Percentiles rank a stretch among this genome's conserved stretches.
These are phyloP conservation scores for Solanum bukasovii DNA, from an alignment of 257 asterid species.

Conservation along the genomic window DNA sequence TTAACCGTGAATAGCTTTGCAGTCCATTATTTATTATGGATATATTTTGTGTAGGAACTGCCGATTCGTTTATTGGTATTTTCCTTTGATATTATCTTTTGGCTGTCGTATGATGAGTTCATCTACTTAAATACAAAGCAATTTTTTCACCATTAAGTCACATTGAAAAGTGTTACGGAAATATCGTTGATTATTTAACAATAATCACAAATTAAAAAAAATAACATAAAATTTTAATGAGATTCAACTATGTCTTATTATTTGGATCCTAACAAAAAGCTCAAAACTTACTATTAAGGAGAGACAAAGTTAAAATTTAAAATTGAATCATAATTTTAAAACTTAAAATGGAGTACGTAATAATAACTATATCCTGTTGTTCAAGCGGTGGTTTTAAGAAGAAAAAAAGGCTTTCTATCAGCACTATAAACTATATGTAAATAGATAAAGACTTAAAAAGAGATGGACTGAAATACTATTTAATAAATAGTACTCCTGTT, in stretches of 20 bases:
- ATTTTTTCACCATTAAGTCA: background rate
- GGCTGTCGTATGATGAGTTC: background rate
- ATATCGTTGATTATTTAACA: background rate
- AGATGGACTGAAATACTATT: too few species aligned
- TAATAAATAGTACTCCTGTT: too few species aligned
- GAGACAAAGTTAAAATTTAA: background rate
- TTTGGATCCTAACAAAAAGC: background rate
- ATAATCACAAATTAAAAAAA: too few species aligned
- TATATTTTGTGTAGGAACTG: background rate
- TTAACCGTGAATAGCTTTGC: background rate
- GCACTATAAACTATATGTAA: too few species aligned
- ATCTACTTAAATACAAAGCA: background rate
- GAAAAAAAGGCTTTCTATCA: background rate
- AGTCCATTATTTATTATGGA: background rate
- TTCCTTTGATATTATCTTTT: background rate
- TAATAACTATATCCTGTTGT: background rate
- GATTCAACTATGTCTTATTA: background rate
- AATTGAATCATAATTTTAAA: background rate
- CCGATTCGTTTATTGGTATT: background rate
- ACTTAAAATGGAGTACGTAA: background rate
- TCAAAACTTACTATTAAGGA: background rate
- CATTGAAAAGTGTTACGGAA: background rate
- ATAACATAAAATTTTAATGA: too few species aligned
- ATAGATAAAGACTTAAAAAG: background rate
- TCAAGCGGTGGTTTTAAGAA: background rate